These are phyloP conservation scores for Diplodia mutila DNA, from an alignment of 2,329 filamentous ascomycete genomes.

Conservation along the genomic window DNA sequence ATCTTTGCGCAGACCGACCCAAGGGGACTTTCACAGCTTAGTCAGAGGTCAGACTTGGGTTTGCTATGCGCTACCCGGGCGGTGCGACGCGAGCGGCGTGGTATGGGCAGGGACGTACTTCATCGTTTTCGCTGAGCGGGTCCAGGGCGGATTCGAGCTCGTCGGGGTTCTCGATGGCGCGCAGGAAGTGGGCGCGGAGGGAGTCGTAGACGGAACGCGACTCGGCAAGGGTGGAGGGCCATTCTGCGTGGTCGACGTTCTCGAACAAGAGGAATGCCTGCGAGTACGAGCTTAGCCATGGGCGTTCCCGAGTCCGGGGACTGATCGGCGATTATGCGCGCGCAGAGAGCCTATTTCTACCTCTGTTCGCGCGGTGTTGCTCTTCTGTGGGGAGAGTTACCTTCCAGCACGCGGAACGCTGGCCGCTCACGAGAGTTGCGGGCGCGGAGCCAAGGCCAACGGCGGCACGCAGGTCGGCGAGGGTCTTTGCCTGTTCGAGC, in stretches of 20 bases:
- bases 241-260: conserved; percentile 65
- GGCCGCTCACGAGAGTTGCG: conserved; percentile 59
- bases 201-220: conserved; percentile 75
- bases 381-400: conserved; percentile 46
- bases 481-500: conserved; percentile 20
- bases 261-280: conserved; percentile 82
- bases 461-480: conserved; percentile 22
- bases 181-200: conserved; percentile 73
- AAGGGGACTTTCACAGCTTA: conserved; percentile 75
- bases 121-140: conserved; percentile 81
- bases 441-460: conserved; percentile 13
- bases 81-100: conserved; percentile 27
- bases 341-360: conserved; percentile 8
- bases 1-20: conserved; percentile 84
- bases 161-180: conserved; percentile 82
- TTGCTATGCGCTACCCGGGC: conserved; percentile 34
- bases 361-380: background rate
- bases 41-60: conserved; percentile 46
- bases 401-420: conserved; percentile 93
- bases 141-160: conserved; percentile 75
- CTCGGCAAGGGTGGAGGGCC: conserved; percentile 69
- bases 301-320: background rate
- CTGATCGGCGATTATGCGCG: background rate
- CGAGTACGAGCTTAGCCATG: conserved; percentile 24
- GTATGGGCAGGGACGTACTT: conserved; percentile 52